Base-by-base conservation (phyloP, 352 stramenopile genomes). In the Globisporangium nunn region DNA sequence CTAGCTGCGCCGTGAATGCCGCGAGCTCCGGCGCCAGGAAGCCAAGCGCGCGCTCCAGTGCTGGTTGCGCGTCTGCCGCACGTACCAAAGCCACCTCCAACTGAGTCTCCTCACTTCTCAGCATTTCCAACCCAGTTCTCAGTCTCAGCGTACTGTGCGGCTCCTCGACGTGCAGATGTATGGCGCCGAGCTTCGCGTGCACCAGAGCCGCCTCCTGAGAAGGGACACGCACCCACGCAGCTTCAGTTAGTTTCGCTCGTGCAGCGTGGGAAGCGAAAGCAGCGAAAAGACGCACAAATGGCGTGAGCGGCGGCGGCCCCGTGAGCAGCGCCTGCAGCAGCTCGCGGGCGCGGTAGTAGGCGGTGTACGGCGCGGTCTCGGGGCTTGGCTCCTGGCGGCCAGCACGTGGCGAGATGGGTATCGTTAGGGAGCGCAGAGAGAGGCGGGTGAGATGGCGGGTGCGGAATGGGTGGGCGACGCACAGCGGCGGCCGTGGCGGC, bases 161-260 rank as follows among this genome's bases (percentile, higher is more conserved):
- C 35, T 88, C 78, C 58, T 88, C 76, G 37, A 85, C 75, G 48
- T 78, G 65, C 33, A 85, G 64, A 58, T 78, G 80, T 28, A 55
- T 66, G 11, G 71, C 66, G 1, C 78, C 78, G 4, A 86, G 62
- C 53, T 74, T 76, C 4, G 65, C 66, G 35, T 73, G 62, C 29
- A 50, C 63, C 4, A 71, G 50, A 18, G 70, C 72, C 4, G 48
- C 46, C 43, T 86, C 68, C 78, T 88, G 48, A 14, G 46, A 12
- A 64, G 23, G 1, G 1, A 43, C 3, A 50, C 5, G 23, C 23
- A 23, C 23, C 23, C 23, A 23, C 23, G 23, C 23, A 23, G 23
- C 23, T 23, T 23, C 23, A 23, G 23, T 23, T 23, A 23, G 23
- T 23, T 23, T 23, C 23, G 23, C 23, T 23, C 23, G 23, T 23